phyloP scores from a whole-genome alignment of 805 yeast genomes.

The Nakazawaea anatomiae region DNA sequence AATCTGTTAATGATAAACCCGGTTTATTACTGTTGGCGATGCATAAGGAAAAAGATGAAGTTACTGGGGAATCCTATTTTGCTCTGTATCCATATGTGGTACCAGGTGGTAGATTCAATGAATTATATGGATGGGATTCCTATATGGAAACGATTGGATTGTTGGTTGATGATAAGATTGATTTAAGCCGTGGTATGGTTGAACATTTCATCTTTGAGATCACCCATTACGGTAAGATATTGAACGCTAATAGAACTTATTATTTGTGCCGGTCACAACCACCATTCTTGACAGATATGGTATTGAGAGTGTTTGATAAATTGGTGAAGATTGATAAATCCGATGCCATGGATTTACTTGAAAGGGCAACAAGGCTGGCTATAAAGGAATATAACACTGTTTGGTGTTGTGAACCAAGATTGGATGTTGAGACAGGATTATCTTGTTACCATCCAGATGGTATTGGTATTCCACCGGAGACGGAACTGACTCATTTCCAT shows the following conservation, averaged over 20 bases:
- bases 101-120: conserved; percentile 97
- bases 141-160: conserved; percentile 88
- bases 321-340: conserved; percentile 23
- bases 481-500: conserved; percentile 84
- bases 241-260: conserved; percentile 91
- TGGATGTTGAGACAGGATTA: conserved; percentile 67
- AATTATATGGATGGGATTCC: conserved; percentile 97
- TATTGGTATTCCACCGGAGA: conserved; percentile 93
- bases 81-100: conserved; percentile 83
- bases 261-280: conserved; percentile 93
- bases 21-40: conserved; percentile 83
- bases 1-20: conserved; percentile 73
- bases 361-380: conserved; percentile 67
- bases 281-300: conserved; percentile 94
- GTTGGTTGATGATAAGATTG: conserved; percentile 55
- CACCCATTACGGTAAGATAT: conserved; percentile 81
- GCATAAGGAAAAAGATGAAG: conserved; percentile 29
- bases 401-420: conserved; percentile 74
- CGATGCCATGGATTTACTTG: conserved; percentile 56
- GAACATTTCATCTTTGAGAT: conserved; percentile 90
- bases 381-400: conserved; percentile 79
- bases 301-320: conserved; percentile 58
- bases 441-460: conserved; percentile 92
- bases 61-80: conserved; percentile 41
- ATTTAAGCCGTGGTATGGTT: conserved; percentile 83